Base-by-base conservation (phyloP, 2,329 filamentous ascomycete species). In the Penicillium sp. region DNA sequence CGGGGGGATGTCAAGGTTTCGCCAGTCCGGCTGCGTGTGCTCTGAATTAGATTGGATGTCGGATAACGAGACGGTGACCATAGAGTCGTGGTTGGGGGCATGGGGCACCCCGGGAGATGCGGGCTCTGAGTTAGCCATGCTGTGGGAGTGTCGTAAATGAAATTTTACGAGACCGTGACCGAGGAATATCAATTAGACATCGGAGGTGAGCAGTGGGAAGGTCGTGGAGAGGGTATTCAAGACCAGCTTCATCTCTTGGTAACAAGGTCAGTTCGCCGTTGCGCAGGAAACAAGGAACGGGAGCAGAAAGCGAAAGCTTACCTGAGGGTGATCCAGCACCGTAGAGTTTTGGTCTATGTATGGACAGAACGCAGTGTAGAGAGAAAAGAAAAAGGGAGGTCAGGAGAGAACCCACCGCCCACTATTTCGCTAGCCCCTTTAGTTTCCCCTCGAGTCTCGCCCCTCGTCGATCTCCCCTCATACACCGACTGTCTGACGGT, bases 11-110 rank as follows among this genome's bases (percentile, higher is more conserved):
- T 69, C 57, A 20, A 69, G 64, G 8, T 67, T 62, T 30, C 72
- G 74, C 54, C 77, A 79, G 50, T 81, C 74, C 57, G 85, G 76
- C 44, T 72, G 67, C 5, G 63, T 61, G 35, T 67, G 61, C 47
- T 71, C 69, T 16, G 57, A 76, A 70, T 62, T 84, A 63, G 61
- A 77, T 63, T 61, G 81, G 70, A 52, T 79, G 76, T 89, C 87
- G 18, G 87, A 90, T 44, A 90, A 77, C 48, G 86, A 81, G 40
- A 90, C 87, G 7, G 87, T 90, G 41, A 90, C 86, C 85, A 90
- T 86, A 18, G 88, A 90, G 71, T 90, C 87, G 45, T 76, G 68
- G 49, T 65, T 65, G 0, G 61, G 58, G 31, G 63, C 63, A 48
- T 64, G 61, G 11, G 61, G 54, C 28, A 55, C 51, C 30, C 50